Base-by-base conservation (phyloP, 2,329 filamentous ascomycete species). In the Ceratocystis variospora region DNA sequence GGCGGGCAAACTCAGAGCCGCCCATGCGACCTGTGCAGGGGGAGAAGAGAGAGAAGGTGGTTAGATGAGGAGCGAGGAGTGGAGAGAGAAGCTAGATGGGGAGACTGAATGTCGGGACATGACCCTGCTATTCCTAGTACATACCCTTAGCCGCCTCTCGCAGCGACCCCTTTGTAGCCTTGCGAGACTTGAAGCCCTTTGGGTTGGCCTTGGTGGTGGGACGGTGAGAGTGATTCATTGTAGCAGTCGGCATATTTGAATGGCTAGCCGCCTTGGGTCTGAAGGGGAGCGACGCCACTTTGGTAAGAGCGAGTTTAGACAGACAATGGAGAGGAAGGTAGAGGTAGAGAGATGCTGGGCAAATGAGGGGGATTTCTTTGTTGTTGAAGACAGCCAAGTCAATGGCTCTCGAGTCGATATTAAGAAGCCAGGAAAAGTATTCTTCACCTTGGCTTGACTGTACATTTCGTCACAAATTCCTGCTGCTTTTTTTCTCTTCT, bases 161-260 rank as follows among this genome's bases (percentile, higher is more conserved):
- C 73, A 96, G 76, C 67, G 90, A 84, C 73, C 89, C 86, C 76
- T 97, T 97, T 69, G 89, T 90, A 50, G 92, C 84, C 79, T 96
- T 92, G 74, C 87, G 87, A 67, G 90, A 90, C 78, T 99, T 99
- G 82, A 92, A 99, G 31, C 87, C 76, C 80, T 99, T 99, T 78
- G 96, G 86, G 70, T 83, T 78, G 72, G 85, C 80, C 81, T 97
- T 99, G 65, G 92, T 96, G 67, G 92, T 96, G 73, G 89, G 89
- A 75, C 93, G 84, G 77, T 99, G 94, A 74, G 93, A 92, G 77
- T 97, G 90, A 79, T 80, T 75, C 73, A 83, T 81, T 68, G 81
- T 80, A 76, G 89, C 86, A 33, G 61, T 57, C 10, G 66, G 64
- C 89, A 94, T 94, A 72, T 83, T 88, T 77, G 81, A 81, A 75